These are phyloP conservation scores for Fusarium sp. DNA, from an alignment of 2,329 filamentous ascomycete species.

Conservation along the genomic window DNA sequence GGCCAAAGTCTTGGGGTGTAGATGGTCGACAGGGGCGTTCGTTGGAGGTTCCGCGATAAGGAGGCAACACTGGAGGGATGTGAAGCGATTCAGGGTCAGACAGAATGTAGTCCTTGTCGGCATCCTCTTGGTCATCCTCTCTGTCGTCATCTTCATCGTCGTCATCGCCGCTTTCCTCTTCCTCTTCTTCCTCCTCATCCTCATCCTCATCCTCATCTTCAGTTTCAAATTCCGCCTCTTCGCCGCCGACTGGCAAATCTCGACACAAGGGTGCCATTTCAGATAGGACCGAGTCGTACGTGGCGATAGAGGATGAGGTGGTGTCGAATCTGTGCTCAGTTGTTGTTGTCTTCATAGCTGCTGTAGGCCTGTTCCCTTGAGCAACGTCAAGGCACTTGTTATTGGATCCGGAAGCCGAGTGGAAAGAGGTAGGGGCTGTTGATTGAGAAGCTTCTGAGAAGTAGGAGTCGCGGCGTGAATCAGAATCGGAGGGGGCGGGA, in stretches of 20 bases:
- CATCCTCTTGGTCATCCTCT: constrained; percentile 43
- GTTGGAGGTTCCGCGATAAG: constrained; percentile 68
- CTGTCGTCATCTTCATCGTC: constrained; percentile 53
- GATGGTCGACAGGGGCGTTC: constrained; percentile 78
- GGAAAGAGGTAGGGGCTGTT: constrained; percentile 47
- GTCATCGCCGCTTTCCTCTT: constrained; percentile 38
- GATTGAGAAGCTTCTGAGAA: constrained; percentile 45
- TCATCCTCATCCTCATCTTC: constrained; percentile 39
- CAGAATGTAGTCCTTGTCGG: constrained; percentile 43
- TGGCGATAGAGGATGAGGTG: constrained; percentile 72
- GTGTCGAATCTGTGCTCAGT: constrained; percentile 36
- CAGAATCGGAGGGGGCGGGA: constrained; percentile 42
- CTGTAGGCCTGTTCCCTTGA: constrained; percentile 22
- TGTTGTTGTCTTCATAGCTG: constrained; percentile 17
- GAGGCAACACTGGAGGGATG: constrained; percentile 65
- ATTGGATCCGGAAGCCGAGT: constrained; percentile 42
- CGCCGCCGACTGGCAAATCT: constrained; percentile 40
- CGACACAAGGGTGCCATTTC: constrained; percentile 44
- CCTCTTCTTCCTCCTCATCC: constrained; percentile 31
- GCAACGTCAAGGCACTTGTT: constrained; percentile 34
- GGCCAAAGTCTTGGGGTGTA: constrained; percentile 83
- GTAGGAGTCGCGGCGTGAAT: constrained; percentile 46
- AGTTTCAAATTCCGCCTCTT: constrained; percentile 39
- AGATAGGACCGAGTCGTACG: constrained; percentile 78
- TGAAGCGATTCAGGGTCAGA: constrained; percentile 46